A percentile compares a stretch with the other conserved stretches of the same genome.
These are phyloP conservation scores for Tricholoma flavovirens DNA, from an alignment of 768 basidiomycete genomes.

Conservation along the genomic window DNA sequence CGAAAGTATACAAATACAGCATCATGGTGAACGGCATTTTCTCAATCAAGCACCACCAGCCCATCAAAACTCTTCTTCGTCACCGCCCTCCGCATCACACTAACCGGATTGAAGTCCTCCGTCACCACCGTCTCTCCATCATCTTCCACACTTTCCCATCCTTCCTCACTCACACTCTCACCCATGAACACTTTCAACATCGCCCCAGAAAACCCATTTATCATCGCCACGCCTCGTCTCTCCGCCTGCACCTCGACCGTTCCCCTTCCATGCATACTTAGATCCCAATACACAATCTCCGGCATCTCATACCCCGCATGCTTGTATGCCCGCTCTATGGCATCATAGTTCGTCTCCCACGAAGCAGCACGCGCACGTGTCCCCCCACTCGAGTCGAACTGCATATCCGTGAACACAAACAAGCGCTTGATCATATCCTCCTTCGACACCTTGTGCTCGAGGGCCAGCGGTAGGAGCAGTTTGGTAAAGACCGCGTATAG, in stretches of 20 bases:
- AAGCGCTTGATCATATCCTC: conserved; percentile 74
- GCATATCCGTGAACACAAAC: conserved; percentile 78
- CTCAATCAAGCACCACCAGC: conserved; percentile 52
- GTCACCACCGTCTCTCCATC: conserved; percentile 22
- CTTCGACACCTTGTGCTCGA: conserved; percentile 46
- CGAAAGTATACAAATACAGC: too few species aligned
- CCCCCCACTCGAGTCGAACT: conserved; percentile 38
- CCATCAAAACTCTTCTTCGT: conserved; percentile 48
- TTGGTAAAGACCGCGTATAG: conserved; percentile 55
- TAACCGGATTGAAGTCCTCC: conserved; percentile 33
- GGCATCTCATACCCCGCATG: conserved; percentile 67
- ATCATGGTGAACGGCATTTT: too few species aligned
- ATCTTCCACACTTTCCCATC: conserved; percentile 31
- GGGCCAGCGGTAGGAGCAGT: conserved; percentile 57
- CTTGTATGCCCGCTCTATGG: conserved; percentile 46
- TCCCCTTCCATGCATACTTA: conserved; percentile 22
- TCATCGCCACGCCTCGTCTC: conserved; percentile 56
- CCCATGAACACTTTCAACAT: conserved; percentile 73
- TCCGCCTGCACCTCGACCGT: conserved; percentile 47
- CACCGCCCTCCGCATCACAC: conserved; percentile 43
- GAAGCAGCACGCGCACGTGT: conserved; percentile 1
- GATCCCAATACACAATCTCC: conserved; percentile 70
- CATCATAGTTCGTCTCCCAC: conserved; percentile 63
- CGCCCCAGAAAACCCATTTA: conserved; percentile 65
- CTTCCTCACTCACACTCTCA: conserved; percentile 32